Base-by-base conservation (phyloP, 495 filamentous ascomycete species). In the Mycothermus thermophilus region DNA sequence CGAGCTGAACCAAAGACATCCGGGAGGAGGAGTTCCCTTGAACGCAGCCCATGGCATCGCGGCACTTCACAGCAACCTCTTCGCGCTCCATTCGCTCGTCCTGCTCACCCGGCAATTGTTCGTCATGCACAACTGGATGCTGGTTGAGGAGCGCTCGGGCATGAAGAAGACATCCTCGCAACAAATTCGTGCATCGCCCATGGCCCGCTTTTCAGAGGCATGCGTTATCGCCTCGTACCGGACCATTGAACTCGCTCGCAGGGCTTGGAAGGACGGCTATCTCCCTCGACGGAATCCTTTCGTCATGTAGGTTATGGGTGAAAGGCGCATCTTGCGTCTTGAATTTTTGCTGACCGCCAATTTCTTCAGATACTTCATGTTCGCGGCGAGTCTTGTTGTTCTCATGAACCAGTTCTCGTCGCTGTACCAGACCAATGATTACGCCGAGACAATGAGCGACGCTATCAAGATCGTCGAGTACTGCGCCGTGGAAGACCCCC, bases 31-130 rank as follows among this genome's bases (percentile, higher is more conserved):
- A n/a, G n/a, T n/a, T n/a, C n/a, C n/a, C n/a, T n/a, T n/a, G n/a
- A 47, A 63, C 41, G 40, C 69, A 41, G 60, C 66, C 50, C 59
- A 75, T 57, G 73, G 72, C 16, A 63, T 83, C 17, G 72, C 75
- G 7, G 69, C 71, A 20, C 63, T 81, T 15, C 80, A 83, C 43
- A 60, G 75, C 21, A 75, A 81, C 39, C 64, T 80, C 7, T 63
- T 80, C 12, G 79, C 82, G 42, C 77, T 76, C 41, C 80, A 81
- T 57, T 81, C 78, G 1, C 74, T 84, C 30, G 71, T 84, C 15
- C 61, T 85, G 4, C 61, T 86, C n/a, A 74, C 72, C 18, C 58
- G 74, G 32, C 81, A 81, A 3, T 78, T 86, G 43, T 77, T 84
- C 34, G 57, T 83, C 48, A 63, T 56, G 51, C 54, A 38, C 43